phyloP scores from a whole-genome alignment of 2,329 filamentous ascomycete genomes.

The Acarospora socialis region DNA sequence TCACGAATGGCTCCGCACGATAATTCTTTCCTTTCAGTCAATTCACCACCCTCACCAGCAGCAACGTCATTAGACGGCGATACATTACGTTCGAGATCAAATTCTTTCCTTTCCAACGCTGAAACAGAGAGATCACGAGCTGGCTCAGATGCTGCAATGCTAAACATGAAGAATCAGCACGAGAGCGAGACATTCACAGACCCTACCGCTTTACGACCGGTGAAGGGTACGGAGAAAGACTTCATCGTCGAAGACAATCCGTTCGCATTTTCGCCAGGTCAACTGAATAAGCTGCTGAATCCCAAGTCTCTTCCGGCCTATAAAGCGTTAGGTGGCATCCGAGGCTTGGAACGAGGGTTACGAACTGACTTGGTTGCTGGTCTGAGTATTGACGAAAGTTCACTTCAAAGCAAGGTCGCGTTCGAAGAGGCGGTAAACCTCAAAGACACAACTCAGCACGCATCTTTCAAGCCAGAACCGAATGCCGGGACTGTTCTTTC shows the following conservation, averaged over 20 bases:
- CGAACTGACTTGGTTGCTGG: conserved; percentile 58
- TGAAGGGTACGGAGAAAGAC: conserved; percentile 60
- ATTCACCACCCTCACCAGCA: conserved; percentile 11
- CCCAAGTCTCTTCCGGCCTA: conserved; percentile 78
- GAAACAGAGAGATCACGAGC: conserved; percentile 10
- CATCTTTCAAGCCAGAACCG: conserved; percentile 10
- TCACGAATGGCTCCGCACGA: neutral
- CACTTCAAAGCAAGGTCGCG: conserved; percentile 48
- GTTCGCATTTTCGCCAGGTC: conserved; percentile 72
- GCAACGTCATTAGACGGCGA: conserved; percentile 12
- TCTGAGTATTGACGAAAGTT: conserved; percentile 60
- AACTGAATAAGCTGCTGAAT: conserved; percentile 76
- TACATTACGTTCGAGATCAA: conserved; percentile 12
- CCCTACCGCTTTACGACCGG: conserved; percentile 63
- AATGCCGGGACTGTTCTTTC: conserved; percentile 3
- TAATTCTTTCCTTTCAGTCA: conserved; percentile 7
- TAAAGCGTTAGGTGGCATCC: conserved; percentile 62
- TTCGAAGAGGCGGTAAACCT: conserved; percentile 67
- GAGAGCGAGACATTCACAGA: no score
- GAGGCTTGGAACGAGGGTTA: conserved; percentile 65
- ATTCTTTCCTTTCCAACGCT: conserved; percentile 11
- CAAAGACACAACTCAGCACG: conserved; percentile 28
- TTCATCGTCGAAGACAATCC: conserved; percentile 66
- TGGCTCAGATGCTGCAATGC: conserved; percentile 12
- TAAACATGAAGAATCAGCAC: conserved; percentile 32